These are phyloP conservation scores for Scheffersomyces segobiensis DNA, from an alignment of 1,139 yeast genomes.

Conservation along the genomic window DNA sequence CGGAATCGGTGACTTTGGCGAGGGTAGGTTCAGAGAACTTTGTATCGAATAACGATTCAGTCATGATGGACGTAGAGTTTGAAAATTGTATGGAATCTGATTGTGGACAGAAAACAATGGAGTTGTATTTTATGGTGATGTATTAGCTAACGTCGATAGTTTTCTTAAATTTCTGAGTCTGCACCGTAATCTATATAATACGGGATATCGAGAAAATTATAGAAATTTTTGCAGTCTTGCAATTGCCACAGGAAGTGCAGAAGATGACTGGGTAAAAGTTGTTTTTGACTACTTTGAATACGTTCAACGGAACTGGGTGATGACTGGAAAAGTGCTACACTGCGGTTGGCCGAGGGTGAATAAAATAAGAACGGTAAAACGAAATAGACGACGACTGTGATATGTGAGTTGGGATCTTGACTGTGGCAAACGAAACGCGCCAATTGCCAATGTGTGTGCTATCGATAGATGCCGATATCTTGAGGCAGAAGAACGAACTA, in stretches of 20 bases:
- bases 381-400: not conserved
- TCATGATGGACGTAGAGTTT: constrained; percentile 21
- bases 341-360: not conserved
- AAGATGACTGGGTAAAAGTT: not conserved
- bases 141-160: not conserved
- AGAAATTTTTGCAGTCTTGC: not conserved
- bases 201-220: not conserved
- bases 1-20: constrained; percentile 3
- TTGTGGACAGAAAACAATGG: not conserved
- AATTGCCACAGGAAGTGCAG: not conserved
- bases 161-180: not conserved
- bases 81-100: too few relatives aligned
- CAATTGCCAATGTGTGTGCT: not conserved
- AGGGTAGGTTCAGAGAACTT: constrained; percentile 26
- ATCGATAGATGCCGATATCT: not conserved
- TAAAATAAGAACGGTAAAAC: not conserved
- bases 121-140: not conserved
- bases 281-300: not conserved
- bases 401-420: not conserved
- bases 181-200: not conserved
- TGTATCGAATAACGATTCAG: constrained; percentile 45
- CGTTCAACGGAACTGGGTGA: not conserved
- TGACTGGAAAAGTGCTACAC: not conserved
- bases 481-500: not conserved
- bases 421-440: not conserved